Evolutionary conservation across 805 yeast genomes (phyloP).

Genomic region (Teunomyces pallodes): DNA sequence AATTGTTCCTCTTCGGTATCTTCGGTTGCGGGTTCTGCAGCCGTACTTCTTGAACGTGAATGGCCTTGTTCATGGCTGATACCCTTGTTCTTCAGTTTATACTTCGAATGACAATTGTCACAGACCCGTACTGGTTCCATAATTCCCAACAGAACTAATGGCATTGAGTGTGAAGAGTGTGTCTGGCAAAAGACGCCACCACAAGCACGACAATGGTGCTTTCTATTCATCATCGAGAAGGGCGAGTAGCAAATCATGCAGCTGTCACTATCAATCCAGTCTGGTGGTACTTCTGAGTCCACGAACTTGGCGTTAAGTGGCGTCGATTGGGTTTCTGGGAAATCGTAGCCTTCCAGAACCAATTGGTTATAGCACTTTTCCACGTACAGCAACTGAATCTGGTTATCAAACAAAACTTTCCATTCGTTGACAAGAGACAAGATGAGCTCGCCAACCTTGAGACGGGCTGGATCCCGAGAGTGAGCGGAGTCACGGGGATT

Average conservation of each 20-base stretch:
- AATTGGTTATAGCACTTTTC: conserved; percentile 59
- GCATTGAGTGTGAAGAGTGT: conserved; percentile 71
- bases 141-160: conserved; percentile 82
- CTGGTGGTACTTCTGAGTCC: conserved; percentile 92
- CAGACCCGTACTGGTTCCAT: conserved; percentile 90
- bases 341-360: conserved; percentile 58
- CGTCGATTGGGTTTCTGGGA: conserved; percentile 50
- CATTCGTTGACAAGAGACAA: conserved; percentile 71
- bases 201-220: conserved; percentile 96
- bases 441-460: conserved; percentile 53
- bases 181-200: conserved; percentile 91
- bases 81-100: conserved; percentile 24
- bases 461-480: conserved; percentile 11
- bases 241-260: conserved; percentile 89
- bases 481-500: conserved; percentile 22
- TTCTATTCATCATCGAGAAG: conserved; percentile 80
- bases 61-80: conserved; percentile 3
- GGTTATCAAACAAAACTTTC: conserved; percentile 69
- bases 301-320: conserved; percentile 45
- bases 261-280: conserved; percentile 93
- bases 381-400: conserved; percentile 64
- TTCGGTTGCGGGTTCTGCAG: conserved; percentile 12
- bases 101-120: conserved; percentile 77
- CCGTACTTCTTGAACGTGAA: conserved; percentile 3
- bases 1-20: conserved; percentile 75